phyloP scores from a whole-genome alignment of 164 flowering plant genomes.

The Echeveria elegans region DNA sequence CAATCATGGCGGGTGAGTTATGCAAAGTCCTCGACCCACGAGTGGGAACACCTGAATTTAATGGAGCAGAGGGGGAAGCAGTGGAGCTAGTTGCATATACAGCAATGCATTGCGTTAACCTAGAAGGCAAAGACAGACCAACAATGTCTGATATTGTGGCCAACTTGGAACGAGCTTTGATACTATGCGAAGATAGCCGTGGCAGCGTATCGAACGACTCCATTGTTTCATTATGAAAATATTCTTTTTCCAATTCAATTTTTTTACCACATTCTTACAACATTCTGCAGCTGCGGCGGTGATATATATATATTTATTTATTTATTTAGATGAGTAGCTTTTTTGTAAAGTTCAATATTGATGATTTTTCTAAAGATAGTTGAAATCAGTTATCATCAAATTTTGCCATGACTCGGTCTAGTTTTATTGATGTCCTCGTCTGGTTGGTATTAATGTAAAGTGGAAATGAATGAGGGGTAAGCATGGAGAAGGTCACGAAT shows the following conservation, averaged over 20 bases:
- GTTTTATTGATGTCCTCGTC: no score
- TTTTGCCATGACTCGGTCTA: no score
- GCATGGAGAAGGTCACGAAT: no score
- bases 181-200: conserved; percentile 61
- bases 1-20: conserved; percentile 56
- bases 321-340: not conserved
- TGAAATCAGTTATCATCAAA: no score
- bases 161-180: conserved; percentile 73
- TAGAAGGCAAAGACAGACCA: conserved; percentile 91
- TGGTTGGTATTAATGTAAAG: no score
- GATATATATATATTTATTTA: not conserved
- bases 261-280: not conserved
- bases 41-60: conserved; percentile 52
- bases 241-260: not conserved
- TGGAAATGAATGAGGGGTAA: no score
- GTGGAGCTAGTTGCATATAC: conserved; percentile 86
- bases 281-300: not conserved
- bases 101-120: conserved; percentile 79
- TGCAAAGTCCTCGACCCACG: conserved; percentile 49
- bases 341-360: not conserved
- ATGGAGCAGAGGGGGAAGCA: conserved; percentile 51
- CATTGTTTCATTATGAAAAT: conserved; percentile 22
- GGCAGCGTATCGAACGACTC: conserved; percentile 76
- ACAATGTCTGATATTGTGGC: conserved; percentile 79
- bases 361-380: no score